Evolutionary conservation across 306 rosid genomes (phyloP).

Genomic region (Morella rubra): DNA sequence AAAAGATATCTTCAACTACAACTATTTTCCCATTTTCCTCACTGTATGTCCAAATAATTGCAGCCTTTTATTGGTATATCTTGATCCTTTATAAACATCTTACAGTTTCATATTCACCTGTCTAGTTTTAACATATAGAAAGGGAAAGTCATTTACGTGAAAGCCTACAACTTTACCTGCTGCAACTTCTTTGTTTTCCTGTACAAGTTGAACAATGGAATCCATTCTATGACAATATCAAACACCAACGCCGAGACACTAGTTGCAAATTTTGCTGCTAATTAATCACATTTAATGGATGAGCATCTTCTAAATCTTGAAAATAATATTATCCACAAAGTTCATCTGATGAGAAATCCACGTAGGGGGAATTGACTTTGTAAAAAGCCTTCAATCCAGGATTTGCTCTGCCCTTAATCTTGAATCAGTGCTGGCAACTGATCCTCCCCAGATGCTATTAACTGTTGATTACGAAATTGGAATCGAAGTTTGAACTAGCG

Average conservation of each 20-base stretch:
- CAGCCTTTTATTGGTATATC: no score
- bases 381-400: conserved; percentile 2
- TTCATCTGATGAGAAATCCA: neutral
- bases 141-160: neutral
- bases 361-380: neutral
- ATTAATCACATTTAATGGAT: neutral
- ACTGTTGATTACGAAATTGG: neutral
- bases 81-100: no score
- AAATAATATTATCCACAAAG: neutral
- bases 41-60: no score
- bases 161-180: neutral
- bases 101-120: no score
- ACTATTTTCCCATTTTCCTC: no score
- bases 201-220: neutral
- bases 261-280: neutral
- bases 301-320: neutral
- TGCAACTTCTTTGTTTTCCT: neutral
- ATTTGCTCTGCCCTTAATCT: neutral
- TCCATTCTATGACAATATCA: neutral
- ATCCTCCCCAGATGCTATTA: neutral
- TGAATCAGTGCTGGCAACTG: neutral
- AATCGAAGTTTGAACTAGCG: neutral
- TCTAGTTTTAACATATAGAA: no score
- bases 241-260: neutral
- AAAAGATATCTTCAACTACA: no score